Base-by-base conservation (phyloP, 257 asterid genomes). In the Salvia miltiorrhiza region DNA sequence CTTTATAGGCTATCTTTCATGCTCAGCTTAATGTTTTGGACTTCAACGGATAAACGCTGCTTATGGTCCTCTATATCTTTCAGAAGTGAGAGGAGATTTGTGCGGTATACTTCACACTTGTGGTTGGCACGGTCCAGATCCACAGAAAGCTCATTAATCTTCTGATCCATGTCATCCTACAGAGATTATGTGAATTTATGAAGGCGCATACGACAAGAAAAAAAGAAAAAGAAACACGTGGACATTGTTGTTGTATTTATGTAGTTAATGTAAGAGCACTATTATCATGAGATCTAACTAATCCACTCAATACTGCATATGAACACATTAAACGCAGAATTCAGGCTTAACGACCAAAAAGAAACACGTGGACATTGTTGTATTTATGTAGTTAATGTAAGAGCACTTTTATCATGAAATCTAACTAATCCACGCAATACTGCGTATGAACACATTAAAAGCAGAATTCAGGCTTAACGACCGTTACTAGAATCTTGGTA, bases 61-160 rank as follows among this genome's bases (percentile, higher is more conserved):
- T 89, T 94, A 73, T 94, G 96, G 74, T 81, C 97, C 72, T 94
- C 97, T 48, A 94, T 76, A 76, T 94, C 97, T 90, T 86, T 89
- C 84, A 94, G 72, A 73, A 91, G 90, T 8, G 96, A 78, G 9
- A 91, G 78, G 69, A 94, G 89, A 76, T 87, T 94, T 21, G 85
- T 77, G 23, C 88, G 91, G 68, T 94, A 94, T 43, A 78, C 91
- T 74, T 94, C 96, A 77, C 96, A 87, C 71, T 84, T 91, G 58
- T 77, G 81, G 76, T 86, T 91, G 74, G 92, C 89, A 76, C 73
- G 79, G 77, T 83, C 95, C 74, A 94, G 75, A 74, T 89, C 95
- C 54, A 47, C 49, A 33, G 79, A 60, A 14, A 94, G 96, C 59
- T 87, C 96, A 14, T 33, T 76, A 68, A 94, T 91, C 81, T 81